Evolutionary conservation across 2,329 filamentous ascomycete genomes (phyloP).

Genomic region (Pseudogymnoascus sp.): DNA sequence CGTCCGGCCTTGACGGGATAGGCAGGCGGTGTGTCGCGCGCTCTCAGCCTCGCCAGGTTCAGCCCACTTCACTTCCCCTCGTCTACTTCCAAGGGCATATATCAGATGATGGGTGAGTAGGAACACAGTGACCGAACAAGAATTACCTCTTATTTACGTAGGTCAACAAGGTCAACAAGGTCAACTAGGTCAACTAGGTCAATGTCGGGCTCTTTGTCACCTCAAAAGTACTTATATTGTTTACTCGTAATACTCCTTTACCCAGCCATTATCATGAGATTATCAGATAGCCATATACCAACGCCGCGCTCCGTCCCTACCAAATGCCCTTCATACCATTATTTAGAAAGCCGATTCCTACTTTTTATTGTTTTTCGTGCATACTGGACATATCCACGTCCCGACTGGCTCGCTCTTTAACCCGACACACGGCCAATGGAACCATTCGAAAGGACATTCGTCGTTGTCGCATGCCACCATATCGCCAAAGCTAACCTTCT

Average conservation of each 20-base stretch:
- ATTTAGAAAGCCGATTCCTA: not conserved
- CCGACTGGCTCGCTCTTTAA: conserved; percentile 61
- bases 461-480: conserved; percentile 88
- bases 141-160: not conserved
- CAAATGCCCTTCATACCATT: not conserved
- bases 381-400: conserved; percentile 60
- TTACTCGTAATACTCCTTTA: not conserved
- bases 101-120: not conserved
- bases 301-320: not conserved
- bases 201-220: not conserved
- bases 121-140: not conserved
- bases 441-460: conserved; percentile 76
- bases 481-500: conserved; percentile 75
- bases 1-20: not conserved
- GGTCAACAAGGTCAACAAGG: not conserved
- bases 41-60: not conserved
- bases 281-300: not conserved
- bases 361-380: conserved; percentile 36
- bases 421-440: conserved; percentile 71
- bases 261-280: not conserved
- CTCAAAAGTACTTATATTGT: not conserved
- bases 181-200: not conserved
- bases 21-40: not conserved
- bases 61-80: not conserved
- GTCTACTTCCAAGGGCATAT: not conserved